phyloP scores from a whole-genome alignment of 2,329 filamentous ascomycete genomes.

The Neofusicoccum sp. region DNA sequence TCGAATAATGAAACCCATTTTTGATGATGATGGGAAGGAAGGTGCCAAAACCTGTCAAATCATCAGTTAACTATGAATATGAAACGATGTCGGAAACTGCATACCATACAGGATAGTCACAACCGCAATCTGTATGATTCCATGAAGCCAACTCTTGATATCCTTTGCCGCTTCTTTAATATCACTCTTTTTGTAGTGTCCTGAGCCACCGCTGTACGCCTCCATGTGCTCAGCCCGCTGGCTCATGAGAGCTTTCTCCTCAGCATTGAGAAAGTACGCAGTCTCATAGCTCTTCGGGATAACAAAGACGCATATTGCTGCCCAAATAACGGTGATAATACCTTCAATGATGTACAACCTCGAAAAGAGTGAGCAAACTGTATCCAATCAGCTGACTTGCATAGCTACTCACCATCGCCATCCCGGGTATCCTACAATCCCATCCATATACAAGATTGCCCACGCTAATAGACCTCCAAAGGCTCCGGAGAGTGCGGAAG shows the following conservation, averaged over 20 bases:
- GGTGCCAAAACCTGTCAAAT: slow-evolving; percentile 37
- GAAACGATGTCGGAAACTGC: slow-evolving; percentile 10
- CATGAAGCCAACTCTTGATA: slow-evolving; percentile 37
- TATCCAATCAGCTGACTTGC: not conserved
- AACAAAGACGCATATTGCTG: slow-evolving; percentile 33
- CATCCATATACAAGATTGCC: slow-evolving; percentile 35
- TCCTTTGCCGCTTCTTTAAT: slow-evolving; percentile 37
- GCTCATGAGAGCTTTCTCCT: slow-evolving; percentile 38
- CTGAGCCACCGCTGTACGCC: slow-evolving; percentile 34
- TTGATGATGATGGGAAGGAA: slow-evolving; percentile 49
- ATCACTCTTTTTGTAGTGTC: slow-evolving; percentile 33
- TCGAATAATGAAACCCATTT: slow-evolving; percentile 43
- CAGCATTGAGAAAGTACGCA: slow-evolving; percentile 36
- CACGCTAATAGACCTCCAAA: slow-evolving; percentile 36
- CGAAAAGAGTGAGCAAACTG: not conserved
- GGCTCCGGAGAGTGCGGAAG: slow-evolving; percentile 31
- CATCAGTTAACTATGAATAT: slow-evolving; percentile 16
- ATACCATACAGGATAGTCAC: slow-evolving; percentile 44
- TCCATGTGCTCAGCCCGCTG: slow-evolving; percentile 34
- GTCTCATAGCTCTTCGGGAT: slow-evolving; percentile 37
- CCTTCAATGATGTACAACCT: slow-evolving; percentile 39
- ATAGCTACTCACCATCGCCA: slow-evolving; percentile 31
- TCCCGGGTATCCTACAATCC: slow-evolving; percentile 29
- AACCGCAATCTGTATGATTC: slow-evolving; percentile 42
- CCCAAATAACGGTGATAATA: slow-evolving; percentile 34